phyloP scores from a whole-genome alignment of 2,329 filamentous ascomycete species.

The Zelopaecilomyces penicillatus region DNA sequence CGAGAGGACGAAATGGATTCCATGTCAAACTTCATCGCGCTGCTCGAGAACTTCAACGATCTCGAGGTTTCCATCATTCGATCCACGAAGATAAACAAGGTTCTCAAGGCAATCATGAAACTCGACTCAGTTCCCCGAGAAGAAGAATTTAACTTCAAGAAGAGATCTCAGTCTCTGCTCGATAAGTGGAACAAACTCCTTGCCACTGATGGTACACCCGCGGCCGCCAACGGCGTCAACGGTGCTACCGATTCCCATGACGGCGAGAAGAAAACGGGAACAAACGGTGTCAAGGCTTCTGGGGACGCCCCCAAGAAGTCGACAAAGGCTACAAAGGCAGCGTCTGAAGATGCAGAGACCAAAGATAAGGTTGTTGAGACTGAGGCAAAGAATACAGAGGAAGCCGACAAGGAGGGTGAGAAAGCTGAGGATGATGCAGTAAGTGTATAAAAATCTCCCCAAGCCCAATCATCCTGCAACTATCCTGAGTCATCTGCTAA shows the following conservation, averaged over 20 bases:
- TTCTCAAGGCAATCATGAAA: constrained; percentile 89
- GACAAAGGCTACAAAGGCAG: constrained; percentile 25
- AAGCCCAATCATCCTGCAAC: not conserved
- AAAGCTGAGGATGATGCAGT: constrained; percentile 14
- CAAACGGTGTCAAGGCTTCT: constrained; percentile 29
- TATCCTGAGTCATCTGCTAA: constrained; percentile 9
- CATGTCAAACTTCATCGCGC: constrained; percentile 69
- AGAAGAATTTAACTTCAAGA: constrained; percentile 82
- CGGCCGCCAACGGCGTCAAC: constrained; percentile 39
- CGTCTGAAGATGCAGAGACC: constrained; percentile 23
- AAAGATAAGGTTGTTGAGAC: constrained; percentile 19
- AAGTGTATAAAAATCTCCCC: not conserved
- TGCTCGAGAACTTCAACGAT: constrained; percentile 71
- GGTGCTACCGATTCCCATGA: constrained; percentile 30
- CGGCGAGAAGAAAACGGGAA: constrained; percentile 33
- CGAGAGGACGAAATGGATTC: constrained; percentile 74
- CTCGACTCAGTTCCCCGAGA: constrained; percentile 78
- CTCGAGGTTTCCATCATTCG: constrained; percentile 86
- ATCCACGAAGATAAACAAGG: constrained; percentile 95
- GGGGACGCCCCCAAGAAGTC: constrained; percentile 26
- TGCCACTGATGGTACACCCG: constrained; percentile 42
- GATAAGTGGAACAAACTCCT: constrained; percentile 83
- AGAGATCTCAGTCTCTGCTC: constrained; percentile 70
- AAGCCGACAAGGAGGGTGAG: constrained; percentile 17
- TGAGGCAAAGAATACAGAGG: constrained; percentile 12